Percentiles rank a stretch among this genome's conserved stretches.
phyloP scores from a whole-genome alignment of 2,329 filamentous ascomycete species.

The Proliferodiscus dingleyae region DNA sequence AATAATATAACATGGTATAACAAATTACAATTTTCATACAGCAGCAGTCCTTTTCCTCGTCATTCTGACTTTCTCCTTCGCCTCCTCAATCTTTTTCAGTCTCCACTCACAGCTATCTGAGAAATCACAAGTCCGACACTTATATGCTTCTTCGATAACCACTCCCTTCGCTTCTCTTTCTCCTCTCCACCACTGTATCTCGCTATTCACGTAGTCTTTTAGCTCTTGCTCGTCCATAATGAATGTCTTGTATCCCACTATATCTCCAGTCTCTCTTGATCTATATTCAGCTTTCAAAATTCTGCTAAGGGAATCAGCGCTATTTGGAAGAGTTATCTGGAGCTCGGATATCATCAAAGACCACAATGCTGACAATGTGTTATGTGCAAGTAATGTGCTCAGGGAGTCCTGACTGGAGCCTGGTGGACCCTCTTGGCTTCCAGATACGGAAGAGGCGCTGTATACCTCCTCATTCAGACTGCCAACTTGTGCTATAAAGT shows the following conservation, averaged over 20 bases:
- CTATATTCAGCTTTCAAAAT: conserved; percentile 55
- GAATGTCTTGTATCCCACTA: conserved; percentile 57
- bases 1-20: not conserved
- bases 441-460: conserved; percentile 36
- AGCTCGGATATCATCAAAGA: conserved; percentile 58
- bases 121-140: conserved; percentile 83
- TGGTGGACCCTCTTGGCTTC: conserved; percentile 25
- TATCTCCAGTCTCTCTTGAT: conserved; percentile 38
- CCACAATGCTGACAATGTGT: conserved; percentile 57
- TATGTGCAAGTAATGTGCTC: conserved; percentile 48
- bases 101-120: conserved; percentile 75
- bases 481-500: conserved; percentile 71
- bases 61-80: conserved; percentile 25
- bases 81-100: conserved; percentile 60
- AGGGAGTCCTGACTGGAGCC: conserved; percentile 27
- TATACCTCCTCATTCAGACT: conserved; percentile 62
- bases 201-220: conserved; percentile 59
- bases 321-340: conserved; percentile 40
- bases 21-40: conserved; percentile 5
- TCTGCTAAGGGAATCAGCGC: conserved; percentile 48
- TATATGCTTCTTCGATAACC: conserved; percentile 78
- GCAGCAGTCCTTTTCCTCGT: conserved; percentile 11
- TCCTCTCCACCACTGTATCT: conserved; percentile 87
- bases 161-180: conserved; percentile 69
- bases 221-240: conserved; percentile 61